Evolutionary conservation across 208 protist genomes (phyloP), one percentile per base, ranked within the genome.

Genomic region (Phytomonas sp.): DNA sequence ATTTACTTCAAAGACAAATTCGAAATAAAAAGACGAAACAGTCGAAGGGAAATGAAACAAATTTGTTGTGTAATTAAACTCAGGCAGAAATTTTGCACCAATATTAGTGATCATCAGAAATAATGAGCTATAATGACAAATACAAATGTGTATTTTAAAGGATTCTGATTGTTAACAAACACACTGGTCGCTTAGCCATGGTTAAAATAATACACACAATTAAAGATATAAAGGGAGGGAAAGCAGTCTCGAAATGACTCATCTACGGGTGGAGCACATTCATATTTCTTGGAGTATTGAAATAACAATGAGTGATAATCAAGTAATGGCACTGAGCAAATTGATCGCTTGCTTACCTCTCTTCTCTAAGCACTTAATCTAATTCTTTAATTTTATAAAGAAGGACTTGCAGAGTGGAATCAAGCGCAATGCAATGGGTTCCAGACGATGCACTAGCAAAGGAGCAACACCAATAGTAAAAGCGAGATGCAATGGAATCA

Each of bases 401-500:
- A 65, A 6, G 4, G 33, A 51, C 36, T 65, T 65, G 61, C 0
- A 65, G 33, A 4, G 37, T 65, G 82, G 82, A 56, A 83, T 83
- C 36, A 87, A 68, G 29, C 53, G 62, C 37, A 66, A 65, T 3
- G 88, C 85, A n/a, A 91, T 72, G 4, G 88, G 88, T 73, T 91
- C 77, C n/a, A 94, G 72, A 15, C 70, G 79, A 32, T 80, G 83
- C 26, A 89, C 83, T 9, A 94, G 33, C 36, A 82, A 56, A 31
- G 89, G 89, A 13, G 89, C 89, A 15, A 83, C 76, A 53, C 79
- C 73, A 23, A 95, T 46, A 5, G 89, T 89, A 23, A 88, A 30
- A 26, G 87, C 56, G 28, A 95, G 51, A 65, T 95, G 87, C 36
- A 84, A 28, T 37, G 89, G 89, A 0, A 88, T 85, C 8, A 92